Evolutionary conservation across 306 rosid species (phyloP), one percentile per base, ranked within the genome.

Genomic region (Dryas octopetala): DNA sequence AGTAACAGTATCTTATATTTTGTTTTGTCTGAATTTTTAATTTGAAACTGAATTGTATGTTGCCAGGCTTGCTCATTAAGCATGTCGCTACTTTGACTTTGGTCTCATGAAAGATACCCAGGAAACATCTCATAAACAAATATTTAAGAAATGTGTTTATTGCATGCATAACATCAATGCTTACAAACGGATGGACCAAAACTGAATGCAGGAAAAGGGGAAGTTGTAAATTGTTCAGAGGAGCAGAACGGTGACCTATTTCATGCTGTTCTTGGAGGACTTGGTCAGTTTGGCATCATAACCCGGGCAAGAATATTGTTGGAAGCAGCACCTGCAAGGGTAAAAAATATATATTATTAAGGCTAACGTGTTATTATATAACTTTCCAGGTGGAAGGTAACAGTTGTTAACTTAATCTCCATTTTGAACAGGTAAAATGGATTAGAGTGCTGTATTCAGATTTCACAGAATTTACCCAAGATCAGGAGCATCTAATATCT

Each of bases 251-350:
- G 49, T 1, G 93, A 89, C 76, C 93, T 96, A 78, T 96, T 96
- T 78, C 96, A 90, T 65, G 82, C 93, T 16, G 98, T 90, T 79
- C 97, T 96, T 75, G 99, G 99, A 60, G 99, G 99, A 48, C 95
- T 96, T 26, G 99, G 99, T 50, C 97, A 96, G 74, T 96, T 96
- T 74, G 99, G 99, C 74, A 92, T 96, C 61, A 92, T 96, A 78
- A 96, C 98, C 17, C 73, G 88, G 4, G 99, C 99, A 12, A 88
- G 92, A 79, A 88, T 96, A 84, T 68, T 81, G 11, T 85, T 96
- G 47, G 98, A 96, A 78, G 88, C 87, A 81, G 98, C 99, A 59
- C 99, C 98, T 74, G 17, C 83, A 66, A 89, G 80, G 98, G 82
- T 81, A 84, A 86, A 72, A 59, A 26, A 68, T 40, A 62, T 28